A percentile compares a stretch with the other conserved stretches of the same genome.
Evolutionary conservation across 2,329 filamentous ascomycete species (phyloP).

Genomic region (Colletotrichum viniferum): DNA sequence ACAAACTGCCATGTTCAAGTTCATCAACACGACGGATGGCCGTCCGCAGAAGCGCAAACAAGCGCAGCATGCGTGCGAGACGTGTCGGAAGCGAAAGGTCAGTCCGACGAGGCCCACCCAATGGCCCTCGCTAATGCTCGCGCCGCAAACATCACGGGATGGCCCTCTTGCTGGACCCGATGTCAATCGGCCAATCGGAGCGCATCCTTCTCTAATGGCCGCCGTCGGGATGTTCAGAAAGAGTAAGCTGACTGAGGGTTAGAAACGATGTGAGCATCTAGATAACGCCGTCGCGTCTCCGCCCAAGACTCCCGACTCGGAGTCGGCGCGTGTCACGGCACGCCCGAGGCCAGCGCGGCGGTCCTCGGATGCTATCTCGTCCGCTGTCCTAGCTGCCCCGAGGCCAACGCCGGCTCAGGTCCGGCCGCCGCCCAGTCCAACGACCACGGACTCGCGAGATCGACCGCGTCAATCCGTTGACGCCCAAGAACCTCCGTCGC

Average conservation of each 20-base stretch:
- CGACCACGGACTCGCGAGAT: not conserved
- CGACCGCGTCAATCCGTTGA: not conserved
- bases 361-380: not conserved
- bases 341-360: not conserved
- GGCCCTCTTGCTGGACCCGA: not conserved
- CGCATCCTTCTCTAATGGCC: not conserved
- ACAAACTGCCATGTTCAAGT: constrained; percentile 19
- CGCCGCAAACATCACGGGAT: not conserved
- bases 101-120: not conserved
- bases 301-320: not conserved
- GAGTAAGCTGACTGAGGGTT: not conserved
- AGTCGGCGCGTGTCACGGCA: not conserved
- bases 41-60: constrained; percentile 15
- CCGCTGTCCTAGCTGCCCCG: not conserved
- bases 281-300: not conserved
- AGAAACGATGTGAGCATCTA: constrained; percentile 23
- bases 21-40: constrained; percentile 20
- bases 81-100: constrained; percentile 22
- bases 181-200: not conserved
- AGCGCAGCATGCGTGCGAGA: constrained; percentile 18
- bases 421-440: not conserved
- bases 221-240: not conserved
- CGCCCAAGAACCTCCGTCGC: not conserved
- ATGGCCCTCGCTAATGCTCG: not conserved
- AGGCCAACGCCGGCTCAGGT: not conserved